Conservation (phyloP, 768 basidiomycete species). For the Auriscalpium orientale region DNA sequence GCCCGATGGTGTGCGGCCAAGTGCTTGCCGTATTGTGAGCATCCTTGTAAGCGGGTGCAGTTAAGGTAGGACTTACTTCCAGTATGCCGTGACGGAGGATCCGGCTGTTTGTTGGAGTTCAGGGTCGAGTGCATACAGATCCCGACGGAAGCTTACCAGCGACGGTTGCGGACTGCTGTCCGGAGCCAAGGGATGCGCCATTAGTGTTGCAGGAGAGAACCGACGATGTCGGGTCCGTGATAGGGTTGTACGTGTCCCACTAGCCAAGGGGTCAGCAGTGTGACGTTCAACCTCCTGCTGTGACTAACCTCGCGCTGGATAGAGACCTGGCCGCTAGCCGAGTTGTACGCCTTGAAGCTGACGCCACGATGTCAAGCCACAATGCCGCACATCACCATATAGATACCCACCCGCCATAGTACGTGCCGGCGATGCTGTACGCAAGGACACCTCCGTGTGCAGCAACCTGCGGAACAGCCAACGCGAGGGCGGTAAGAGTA, state of each 20-base stretch:
- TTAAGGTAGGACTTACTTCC: conserved; percentile 21
- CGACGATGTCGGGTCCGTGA: conserved; percentile 28
- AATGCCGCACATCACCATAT: not conserved
- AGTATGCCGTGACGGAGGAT: conserved; percentile 30
- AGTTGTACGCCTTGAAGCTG: conserved; percentile 31
- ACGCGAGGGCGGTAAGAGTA: conserved; percentile 14
- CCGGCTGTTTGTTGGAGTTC: conserved; percentile 19
- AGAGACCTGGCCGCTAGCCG: conserved; percentile 30
- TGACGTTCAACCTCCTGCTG: too few relatives aligned
- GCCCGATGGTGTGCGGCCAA: conserved; percentile 29
- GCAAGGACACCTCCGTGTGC: conserved; percentile 34
- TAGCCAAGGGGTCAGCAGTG: not conserved
- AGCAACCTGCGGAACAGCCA: conserved; percentile 16
- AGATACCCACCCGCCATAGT: conserved; percentile 25
- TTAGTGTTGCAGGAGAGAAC: conserved; percentile 30
- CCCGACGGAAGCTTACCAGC: conserved; percentile 9
- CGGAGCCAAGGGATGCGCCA: conserved; percentile 25
- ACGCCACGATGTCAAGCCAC: not conserved
- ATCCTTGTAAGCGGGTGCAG: not conserved
- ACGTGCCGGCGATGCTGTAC: conserved; percentile 26
- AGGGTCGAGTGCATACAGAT: too few relatives aligned
- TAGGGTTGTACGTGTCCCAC: conserved; percentile 34
- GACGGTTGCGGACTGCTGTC: conserved; percentile 31
- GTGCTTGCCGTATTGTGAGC: conserved; percentile 2
- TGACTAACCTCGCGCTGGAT: conserved; percentile 27